Conservation (phyloP, 768 basidiomycete species). For the Lactarius tabidus region DNA sequence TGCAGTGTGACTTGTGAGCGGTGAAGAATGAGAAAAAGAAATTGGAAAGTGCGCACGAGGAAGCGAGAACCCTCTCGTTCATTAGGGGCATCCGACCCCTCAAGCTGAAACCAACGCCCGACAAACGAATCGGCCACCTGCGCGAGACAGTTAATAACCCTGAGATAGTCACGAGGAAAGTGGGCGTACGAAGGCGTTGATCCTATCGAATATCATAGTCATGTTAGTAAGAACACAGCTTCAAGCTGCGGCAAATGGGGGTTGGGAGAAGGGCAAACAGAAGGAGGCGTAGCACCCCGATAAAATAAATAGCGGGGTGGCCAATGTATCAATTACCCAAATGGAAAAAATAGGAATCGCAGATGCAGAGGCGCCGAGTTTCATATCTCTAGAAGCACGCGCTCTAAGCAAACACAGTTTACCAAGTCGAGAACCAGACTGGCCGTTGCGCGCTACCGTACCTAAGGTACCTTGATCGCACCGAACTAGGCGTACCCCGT, state of each 20-base stretch:
- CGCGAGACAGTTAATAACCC: neutral
- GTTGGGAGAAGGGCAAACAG: neutral
- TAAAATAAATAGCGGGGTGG: neutral
- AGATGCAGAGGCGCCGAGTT: neutral
- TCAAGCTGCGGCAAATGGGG: neutral
- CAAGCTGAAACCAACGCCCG: conserved; percentile 34
- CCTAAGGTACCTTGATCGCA: neutral
- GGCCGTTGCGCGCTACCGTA: neutral
- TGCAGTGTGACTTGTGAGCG: conserved; percentile 29
- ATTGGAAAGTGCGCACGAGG: conserved; percentile 26
- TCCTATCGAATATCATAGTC: conserved; percentile 11
- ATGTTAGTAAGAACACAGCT: neutral
- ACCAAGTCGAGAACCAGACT: neutral
- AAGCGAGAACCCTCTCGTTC: conserved; percentile 36
- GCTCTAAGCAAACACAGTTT: neutral
- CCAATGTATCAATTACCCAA: neutral
- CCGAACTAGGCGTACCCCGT: neutral
- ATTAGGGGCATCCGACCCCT: conserved; percentile 33
- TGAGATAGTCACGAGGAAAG: neutral
- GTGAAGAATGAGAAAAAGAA: neutral
- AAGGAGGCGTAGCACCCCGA: neutral
- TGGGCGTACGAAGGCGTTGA: conserved; percentile 20
- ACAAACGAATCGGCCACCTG: conserved; percentile 34
- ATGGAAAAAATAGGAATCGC: neutral
- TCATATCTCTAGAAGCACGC: neutral